phyloP scores from a whole-genome alignment of 2,329 filamentous ascomycete species.

The Alternaria angustiovoidea region DNA sequence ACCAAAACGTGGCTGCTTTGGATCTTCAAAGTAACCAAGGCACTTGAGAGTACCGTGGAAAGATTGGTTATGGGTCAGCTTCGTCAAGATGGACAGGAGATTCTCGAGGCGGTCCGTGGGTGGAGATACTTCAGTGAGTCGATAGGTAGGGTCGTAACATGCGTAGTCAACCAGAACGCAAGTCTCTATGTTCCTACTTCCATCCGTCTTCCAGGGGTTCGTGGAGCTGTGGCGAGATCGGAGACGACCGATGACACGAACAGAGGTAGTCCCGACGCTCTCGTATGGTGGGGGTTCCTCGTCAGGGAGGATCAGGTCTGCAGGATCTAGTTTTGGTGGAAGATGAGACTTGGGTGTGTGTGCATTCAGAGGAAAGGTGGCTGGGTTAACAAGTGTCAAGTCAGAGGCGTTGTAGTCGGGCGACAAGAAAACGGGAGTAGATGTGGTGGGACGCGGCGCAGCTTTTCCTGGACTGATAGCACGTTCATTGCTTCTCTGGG shows the following conservation, averaged over 20 bases:
- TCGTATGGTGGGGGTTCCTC: constrained; percentile 61
- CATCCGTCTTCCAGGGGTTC: constrained; percentile 51
- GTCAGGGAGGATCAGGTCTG: constrained; percentile 54
- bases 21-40: constrained; percentile 76
- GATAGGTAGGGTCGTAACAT: constrained; percentile 58
- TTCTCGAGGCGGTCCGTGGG: constrained; percentile 56
- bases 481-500: constrained; percentile 36
- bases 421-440: constrained; percentile 39
- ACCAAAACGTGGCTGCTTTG: constrained; percentile 72
- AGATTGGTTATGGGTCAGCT: constrained; percentile 43
- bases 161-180: constrained; percentile 76
- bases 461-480: constrained; percentile 31
- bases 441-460: constrained; percentile 24
- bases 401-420: constrained; percentile 52
- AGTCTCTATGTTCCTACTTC: constrained; percentile 51
- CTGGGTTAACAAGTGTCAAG: constrained; percentile 55
- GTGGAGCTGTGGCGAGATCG: constrained; percentile 44
- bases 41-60: constrained; percentile 63
- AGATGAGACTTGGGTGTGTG: constrained; percentile 38
- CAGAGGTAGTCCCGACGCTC: constrained; percentile 55
- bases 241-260: constrained; percentile 57
- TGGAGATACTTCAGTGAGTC: constrained; percentile 57
- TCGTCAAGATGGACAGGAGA: constrained; percentile 46
- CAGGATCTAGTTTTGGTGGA: constrained; percentile 55
- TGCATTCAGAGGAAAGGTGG: constrained; percentile 40